Conservation (phyloP, 306 rosid genomes). For the Senna siamea region DNA sequence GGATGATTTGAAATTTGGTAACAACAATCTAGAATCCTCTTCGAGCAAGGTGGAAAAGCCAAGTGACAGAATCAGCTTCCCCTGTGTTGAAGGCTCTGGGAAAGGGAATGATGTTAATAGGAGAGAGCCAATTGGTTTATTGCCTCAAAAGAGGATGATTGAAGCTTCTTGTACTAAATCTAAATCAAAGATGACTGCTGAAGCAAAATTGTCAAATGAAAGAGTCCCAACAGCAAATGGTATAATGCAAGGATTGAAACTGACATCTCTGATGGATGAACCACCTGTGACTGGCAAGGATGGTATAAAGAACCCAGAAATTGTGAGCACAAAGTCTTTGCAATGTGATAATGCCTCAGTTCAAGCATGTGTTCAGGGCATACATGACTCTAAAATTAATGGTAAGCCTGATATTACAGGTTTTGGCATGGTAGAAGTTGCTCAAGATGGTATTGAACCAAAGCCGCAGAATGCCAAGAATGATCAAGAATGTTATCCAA, state of each 20-base stretch:
- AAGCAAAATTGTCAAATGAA: constrained; percentile 42
- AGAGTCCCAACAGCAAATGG: constrained; percentile 41
- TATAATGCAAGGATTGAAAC: constrained; percentile 38
- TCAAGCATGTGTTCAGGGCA: constrained; percentile 36
- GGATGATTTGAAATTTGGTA: constrained; percentile 37
- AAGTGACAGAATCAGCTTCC: constrained; percentile 41
- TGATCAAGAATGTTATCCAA: constrained; percentile 42
- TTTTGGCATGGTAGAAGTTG: constrained; percentile 40
- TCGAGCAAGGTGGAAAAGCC: constrained; percentile 40
- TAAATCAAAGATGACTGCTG: constrained; percentile 45
- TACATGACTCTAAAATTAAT: constrained; percentile 36
- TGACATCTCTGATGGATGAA: constrained; percentile 40
- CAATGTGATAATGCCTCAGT: constrained; percentile 43
- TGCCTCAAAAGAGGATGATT: constrained; percentile 53
- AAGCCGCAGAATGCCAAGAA: constrained; percentile 43
- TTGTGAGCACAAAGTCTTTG: constrained; percentile 34
- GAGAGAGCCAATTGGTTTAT: constrained; percentile 44
- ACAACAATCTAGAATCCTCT: constrained; percentile 40
- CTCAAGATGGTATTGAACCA: constrained; percentile 36
- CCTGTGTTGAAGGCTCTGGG: constrained; percentile 43
- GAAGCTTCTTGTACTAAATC: constrained; percentile 52
- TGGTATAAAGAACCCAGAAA: constrained; percentile 37
- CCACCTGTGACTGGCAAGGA: constrained; percentile 41
- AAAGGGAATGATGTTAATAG: constrained; percentile 39
- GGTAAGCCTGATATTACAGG: constrained; percentile 42